phyloP scores from a whole-genome alignment of 768 basidiomycete species.

The Calocybe cyanea region DNA sequence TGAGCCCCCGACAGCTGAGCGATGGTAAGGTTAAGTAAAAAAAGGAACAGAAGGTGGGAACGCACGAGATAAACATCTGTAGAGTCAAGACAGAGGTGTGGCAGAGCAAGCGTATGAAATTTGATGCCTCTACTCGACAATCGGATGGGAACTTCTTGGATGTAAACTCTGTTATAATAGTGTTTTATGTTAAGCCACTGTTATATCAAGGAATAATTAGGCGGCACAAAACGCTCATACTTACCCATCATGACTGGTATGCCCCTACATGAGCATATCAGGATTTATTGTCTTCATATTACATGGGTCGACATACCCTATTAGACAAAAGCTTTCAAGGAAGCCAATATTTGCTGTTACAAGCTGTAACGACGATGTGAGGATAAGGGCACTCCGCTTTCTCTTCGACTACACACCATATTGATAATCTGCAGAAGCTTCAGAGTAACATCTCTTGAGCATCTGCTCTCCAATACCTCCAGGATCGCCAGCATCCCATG shows the following conservation, averaged over 20 bases:
- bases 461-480: slow-evolving; percentile 86
- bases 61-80: slow-evolving; percentile 98
- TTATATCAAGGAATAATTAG: slow-evolving; percentile 1
- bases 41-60: slow-evolving; percentile 13
- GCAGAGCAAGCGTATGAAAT: slow-evolving; percentile 90
- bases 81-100: slow-evolving; percentile 90
- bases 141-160: slow-evolving; percentile 92
- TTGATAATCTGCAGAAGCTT: slow-evolving; percentile 89
- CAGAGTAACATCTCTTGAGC: slow-evolving; percentile 81
- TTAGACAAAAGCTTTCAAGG: slow-evolving; percentile 92
- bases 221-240: slow-evolving; percentile 16
- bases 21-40: neutral
- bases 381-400: too few species aligned
- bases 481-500: slow-evolving; percentile 96
- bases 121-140: slow-evolving; percentile 91
- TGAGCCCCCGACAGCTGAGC: slow-evolving; percentile 85
- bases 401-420: slow-evolving; percentile 46
- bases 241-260: slow-evolving; percentile 93
- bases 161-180: slow-evolving; percentile 65
- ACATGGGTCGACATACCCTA: slow-evolving; percentile 50
- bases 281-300: neutral
- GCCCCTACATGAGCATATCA: slow-evolving; percentile 45
- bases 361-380: slow-evolving; percentile 32
- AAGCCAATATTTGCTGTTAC: slow-evolving; percentile 75
- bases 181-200: too few species aligned